Conservation (phyloP, 148 eudicot species). For the Chenopodium suecicum region DNA sequence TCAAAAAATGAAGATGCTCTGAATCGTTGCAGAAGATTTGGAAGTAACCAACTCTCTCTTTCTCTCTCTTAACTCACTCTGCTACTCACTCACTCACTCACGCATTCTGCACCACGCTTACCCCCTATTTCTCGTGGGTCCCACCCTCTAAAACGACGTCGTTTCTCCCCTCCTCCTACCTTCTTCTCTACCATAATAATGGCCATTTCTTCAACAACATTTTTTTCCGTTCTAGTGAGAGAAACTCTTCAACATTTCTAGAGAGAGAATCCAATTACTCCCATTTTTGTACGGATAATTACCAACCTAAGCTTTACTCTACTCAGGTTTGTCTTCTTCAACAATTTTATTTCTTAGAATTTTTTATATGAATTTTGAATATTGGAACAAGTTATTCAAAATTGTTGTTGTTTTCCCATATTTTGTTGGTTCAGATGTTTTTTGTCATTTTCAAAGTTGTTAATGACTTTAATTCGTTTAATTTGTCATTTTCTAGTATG, state of each 20-base stretch:
- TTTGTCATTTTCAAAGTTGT: neutral
- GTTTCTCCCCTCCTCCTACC: neutral
- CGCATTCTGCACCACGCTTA: constrained; percentile 24
- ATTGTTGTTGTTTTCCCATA: neutral
- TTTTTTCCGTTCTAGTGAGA: constrained; percentile 23
- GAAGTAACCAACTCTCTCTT: neutral
- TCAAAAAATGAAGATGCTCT: neutral
- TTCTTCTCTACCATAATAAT: neutral
- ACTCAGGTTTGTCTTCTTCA: neutral
- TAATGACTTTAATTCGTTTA: neutral
- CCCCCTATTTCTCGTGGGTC: neutral
- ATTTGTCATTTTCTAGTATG: constrained; percentile 8
- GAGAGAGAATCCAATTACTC: neutral
- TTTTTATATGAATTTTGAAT: neutral
- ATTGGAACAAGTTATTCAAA: neutral
- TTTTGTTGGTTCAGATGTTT: no score
- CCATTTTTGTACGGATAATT: no score
- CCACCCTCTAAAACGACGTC: neutral
- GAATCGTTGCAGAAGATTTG: neutral
- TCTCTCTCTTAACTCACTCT: neutral
- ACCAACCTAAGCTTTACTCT: no score
- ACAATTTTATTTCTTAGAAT: neutral
- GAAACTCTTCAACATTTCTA: neutral
- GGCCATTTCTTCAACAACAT: neutral
- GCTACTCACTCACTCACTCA: neutral